phyloP scores from a whole-genome alignment of 768 basidiomycete species.

The Boletus rex-veris region DNA sequence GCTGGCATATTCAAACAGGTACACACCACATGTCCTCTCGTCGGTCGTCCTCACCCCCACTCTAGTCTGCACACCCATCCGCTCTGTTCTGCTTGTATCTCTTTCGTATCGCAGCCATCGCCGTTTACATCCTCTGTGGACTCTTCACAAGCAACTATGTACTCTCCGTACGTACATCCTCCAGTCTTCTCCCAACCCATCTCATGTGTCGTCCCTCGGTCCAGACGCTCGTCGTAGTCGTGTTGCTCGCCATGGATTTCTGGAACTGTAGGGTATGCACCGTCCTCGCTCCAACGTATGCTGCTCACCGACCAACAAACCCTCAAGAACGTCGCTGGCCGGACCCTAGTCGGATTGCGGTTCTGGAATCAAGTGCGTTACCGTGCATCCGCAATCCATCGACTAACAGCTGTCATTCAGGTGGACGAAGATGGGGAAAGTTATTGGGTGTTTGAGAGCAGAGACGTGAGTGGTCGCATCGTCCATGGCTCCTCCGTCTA shows the following conservation, averaged over 20 bases:
- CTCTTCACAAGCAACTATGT: conserved; percentile 90
- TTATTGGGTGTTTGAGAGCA: conserved; percentile 97
- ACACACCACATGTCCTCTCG: conserved; percentile 12
- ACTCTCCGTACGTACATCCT: conserved; percentile 63
- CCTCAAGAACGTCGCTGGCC: conserved; percentile 83
- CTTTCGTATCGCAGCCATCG: conserved; percentile 85
- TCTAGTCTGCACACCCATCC: conserved; percentile 74
- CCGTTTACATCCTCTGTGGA: conserved; percentile 91
- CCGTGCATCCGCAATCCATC: not conserved
- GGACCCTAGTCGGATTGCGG: conserved; percentile 89
- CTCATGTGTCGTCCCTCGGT: not conserved
- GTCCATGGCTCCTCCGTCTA: conserved; percentile 4
- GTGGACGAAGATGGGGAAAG: conserved; percentile 95
- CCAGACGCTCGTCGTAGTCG: conserved; percentile 87
- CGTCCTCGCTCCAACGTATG: not conserved
- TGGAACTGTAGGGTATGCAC: conserved; percentile 87
- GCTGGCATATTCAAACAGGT: conserved; percentile 78
- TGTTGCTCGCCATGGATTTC: conserved; percentile 95
- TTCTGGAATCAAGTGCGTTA: conserved; percentile 89
- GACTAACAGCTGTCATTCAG: conserved; percentile 33
- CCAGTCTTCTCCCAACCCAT: not conserved
- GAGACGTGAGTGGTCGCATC: conserved; percentile 64
- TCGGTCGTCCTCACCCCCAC: conserved; percentile 10
- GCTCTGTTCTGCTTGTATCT: conserved; percentile 86
- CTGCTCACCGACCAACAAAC: not conserved